A percentile compares a stretch with the other conserved stretches of the same genome.
phyloP scores from a whole-genome alignment of 805 yeast species.

The Candida chauliodis region DNA sequence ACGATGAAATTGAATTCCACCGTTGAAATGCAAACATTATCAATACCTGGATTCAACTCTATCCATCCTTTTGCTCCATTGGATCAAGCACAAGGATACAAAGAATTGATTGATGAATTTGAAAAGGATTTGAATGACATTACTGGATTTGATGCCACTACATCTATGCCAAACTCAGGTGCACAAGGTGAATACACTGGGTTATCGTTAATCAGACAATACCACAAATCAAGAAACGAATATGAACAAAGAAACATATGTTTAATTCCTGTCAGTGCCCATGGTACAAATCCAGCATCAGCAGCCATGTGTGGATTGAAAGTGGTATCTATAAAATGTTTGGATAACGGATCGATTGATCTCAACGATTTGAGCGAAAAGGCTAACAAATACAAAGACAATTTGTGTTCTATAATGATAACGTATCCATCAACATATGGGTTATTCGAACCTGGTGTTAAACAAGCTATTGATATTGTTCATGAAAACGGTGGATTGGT shows the following conservation, averaged over 20 bases:
- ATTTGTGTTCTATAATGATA: constrained; percentile 89
- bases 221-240: constrained; percentile 69
- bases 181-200: constrained; percentile 99
- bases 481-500: constrained; percentile 92
- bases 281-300: constrained; percentile 98
- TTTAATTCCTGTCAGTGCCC: constrained; percentile 95
- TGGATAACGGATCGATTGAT: constrained; percentile 81
- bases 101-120: constrained; percentile 68
- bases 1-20: constrained; percentile 97
- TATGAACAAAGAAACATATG: constrained; percentile 71
- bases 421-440: constrained; percentile 98
- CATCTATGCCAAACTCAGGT: constrained; percentile 95
- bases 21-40: constrained; percentile 88
- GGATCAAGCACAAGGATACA: constrained; percentile 86
- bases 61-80: constrained; percentile 92
- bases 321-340: constrained; percentile 89
- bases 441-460: constrained; percentile 88
- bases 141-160: constrained; percentile 88
- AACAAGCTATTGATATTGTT: constrained; percentile 77
- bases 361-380: constrained; percentile 68
- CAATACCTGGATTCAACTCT: constrained; percentile 88
- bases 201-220: constrained; percentile 76
- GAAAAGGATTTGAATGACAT: constrained; percentile 84
- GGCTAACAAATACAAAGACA: constrained; percentile 63
- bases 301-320: constrained; percentile 96